phyloP scores from a whole-genome alignment of 805 yeast genomes.

The Phaffomyces thermotolerans region DNA sequence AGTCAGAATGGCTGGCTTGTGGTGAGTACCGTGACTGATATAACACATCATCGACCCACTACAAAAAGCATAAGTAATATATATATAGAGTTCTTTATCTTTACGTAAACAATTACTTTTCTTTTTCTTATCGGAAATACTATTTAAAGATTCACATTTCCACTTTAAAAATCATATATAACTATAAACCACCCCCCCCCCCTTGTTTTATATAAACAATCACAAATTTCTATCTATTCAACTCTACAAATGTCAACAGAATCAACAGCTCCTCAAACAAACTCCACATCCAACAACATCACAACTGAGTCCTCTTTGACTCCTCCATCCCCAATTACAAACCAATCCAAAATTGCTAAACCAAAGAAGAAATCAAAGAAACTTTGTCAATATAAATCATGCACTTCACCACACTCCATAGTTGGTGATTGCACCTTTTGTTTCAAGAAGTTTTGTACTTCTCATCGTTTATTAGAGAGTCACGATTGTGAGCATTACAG shows the following conservation, averaged over 20 bases:
- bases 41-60: too few relatives aligned
- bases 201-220: too few relatives aligned
- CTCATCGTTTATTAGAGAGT: slow-evolving; percentile 55
- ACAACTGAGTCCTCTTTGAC: neutral
- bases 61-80: too few relatives aligned
- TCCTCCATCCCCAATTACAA: neutral
- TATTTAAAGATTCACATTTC: too few relatives aligned
- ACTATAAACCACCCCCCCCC: too few relatives aligned
- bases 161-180: too few relatives aligned
- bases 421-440: slow-evolving; percentile 59
- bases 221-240: too few relatives aligned
- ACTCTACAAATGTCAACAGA: too few relatives aligned
- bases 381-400: slow-evolving; percentile 20
- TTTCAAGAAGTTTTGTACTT: slow-evolving; percentile 57
- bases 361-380: slow-evolving; percentile 25
- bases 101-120: too few relatives aligned
- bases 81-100: too few relatives aligned
- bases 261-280: neutral
- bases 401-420: slow-evolving; percentile 33
- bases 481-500: slow-evolving; percentile 55
- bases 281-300: neutral
- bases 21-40: neutral
- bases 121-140: too few relatives aligned
- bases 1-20: slow-evolving; percentile 15
- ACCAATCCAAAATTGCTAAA: slow-evolving; percentile 8